Base-by-base conservation (phyloP, 257 asterid genomes). In the Lantana camara region DNA sequence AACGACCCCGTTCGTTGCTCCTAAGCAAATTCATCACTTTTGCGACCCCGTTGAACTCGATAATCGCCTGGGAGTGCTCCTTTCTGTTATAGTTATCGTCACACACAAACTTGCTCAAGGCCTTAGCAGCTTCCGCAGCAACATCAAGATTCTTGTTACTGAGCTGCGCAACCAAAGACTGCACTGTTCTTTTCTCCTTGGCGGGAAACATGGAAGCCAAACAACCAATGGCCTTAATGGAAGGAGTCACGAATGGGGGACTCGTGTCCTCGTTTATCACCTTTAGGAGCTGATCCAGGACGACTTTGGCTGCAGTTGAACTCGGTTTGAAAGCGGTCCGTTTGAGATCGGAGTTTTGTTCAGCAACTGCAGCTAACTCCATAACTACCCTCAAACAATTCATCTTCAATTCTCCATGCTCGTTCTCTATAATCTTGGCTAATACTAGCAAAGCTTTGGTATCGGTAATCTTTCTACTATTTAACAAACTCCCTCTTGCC, bases 341-440 rank as follows among this genome's bases (percentile, higher is more conserved):
- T 64, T 75, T 75, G 9, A 82, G 77, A 52, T 82, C 87, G 6
- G 67, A 4, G 34, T 80, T 64, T 1, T n/a, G 30, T 67, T 85
- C 87, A 0, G 94, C 87, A 5, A 83, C 84, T 1, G 77, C 71
- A 5, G 94, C 84, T 11, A 85, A 67, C 75, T 82, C 89, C 89
- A 78, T 80, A 53, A 82, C 84, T 11, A 76, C 82, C 58, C 67
- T 45, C 71, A 85, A 60, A 63, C 80, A 69, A 42, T 74, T 73
- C 58, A 67, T 27, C 73, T 74, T 84, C 64, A 85, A 34, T 9
- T 69, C 78, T 6, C 78, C 87, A 8, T 42, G 38, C 69, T 85
- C 89, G 46, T 68, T 74, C 72, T 85, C 90, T 0, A 85, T 79
- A 12, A 77, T 76, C 77, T 76, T 85, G 0, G 85, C 87, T 41